Evolutionary conservation across 306 rosid species (phyloP), one percentile per base, ranked within the genome.

Genomic region (Elaeagnus macrophylla): DNA sequence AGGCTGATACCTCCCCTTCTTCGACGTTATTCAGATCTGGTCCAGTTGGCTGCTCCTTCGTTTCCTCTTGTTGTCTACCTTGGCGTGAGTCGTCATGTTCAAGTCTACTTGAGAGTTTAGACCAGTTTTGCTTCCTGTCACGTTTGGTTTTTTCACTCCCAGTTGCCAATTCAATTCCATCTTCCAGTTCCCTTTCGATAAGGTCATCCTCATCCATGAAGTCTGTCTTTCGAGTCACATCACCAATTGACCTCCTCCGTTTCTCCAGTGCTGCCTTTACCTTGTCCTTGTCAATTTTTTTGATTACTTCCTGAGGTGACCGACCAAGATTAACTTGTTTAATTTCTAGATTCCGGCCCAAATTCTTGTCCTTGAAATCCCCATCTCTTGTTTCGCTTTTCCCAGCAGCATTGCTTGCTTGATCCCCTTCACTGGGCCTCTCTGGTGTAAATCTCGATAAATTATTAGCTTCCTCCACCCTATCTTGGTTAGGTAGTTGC

Each of bases 131-230:
- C 82, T 81, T 82, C 71, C 78, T 63, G 53, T 84, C 99, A 25
- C 73, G 86, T 68, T 79, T 87, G 68, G 35, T 84, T 67, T 75
- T 86, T 67, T 86, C 99, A 69, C 67, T 79, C 64, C 78, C 89
- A 46, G 82, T 71, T 58, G 90, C 82, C 62, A 87, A 60, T 64
- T 93, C 99, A 19, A 93, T 80, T 48, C 97, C 97, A 76, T 89
- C 95, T 77, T 93, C 99, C 42, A 93, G 77, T 72, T 87, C 96
- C 79, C 82, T 84, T 70, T 91, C 99, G 60, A 93, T 87, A 57
- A 93, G 83, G 73, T 93, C 99, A 67, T 93, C 99, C 53, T 93
- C 96, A 66, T 93, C 88, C 89, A 93, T 75, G 55, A 72, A 42
- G 64, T 93, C 99, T 47, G 79, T 58, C 64, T 79, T 93, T 63